phyloP scores from a whole-genome alignment of 1,284 basidiomycete genomes.

The Cutaneotrichosporon sp. region DNA sequence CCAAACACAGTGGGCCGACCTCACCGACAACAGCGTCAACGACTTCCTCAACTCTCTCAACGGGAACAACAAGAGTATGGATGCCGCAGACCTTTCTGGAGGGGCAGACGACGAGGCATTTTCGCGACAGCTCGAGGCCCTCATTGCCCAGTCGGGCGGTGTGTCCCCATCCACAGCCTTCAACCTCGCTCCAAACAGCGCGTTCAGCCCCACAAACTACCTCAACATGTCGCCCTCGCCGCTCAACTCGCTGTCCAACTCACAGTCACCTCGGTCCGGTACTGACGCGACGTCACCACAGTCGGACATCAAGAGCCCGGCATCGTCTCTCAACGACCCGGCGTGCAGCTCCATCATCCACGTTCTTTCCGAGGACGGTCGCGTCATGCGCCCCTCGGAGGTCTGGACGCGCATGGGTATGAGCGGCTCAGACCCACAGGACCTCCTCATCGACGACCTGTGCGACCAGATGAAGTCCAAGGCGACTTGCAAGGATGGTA shows the following conservation, averaged over 20 bases:
- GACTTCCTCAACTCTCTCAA: constrained; percentile 41
- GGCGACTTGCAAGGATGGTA: constrained; percentile 44
- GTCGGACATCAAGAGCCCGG: constrained; percentile 14
- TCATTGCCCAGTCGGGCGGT: constrained; percentile 23
- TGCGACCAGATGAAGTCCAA: constrained; percentile 46
- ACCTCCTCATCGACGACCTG: constrained; percentile 47
- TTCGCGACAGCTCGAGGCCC: constrained; percentile 32
- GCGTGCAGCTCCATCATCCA: constrained; percentile 25
- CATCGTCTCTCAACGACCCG: constrained; percentile 5
- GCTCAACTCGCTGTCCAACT: constrained; percentile 25
- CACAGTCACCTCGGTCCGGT: constrained; percentile 23
- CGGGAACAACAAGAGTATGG: constrained; percentile 12
- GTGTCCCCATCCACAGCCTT: constrained; percentile 26
- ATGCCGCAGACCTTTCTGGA: constrained; percentile 9
- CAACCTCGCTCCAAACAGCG: constrained; percentile 13
- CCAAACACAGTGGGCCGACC: constrained; percentile 23
- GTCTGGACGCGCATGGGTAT: constrained; percentile 40
- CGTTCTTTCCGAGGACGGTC: constrained; percentile 36
- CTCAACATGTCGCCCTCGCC: constrained; percentile 47
- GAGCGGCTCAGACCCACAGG: constrained; percentile 24
- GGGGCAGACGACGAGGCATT: constrained; percentile 32
- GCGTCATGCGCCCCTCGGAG: constrained; percentile 39
- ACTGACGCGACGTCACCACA: constrained; percentile 18
- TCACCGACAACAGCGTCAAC: constrained; percentile 32
- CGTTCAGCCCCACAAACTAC: constrained; percentile 43